phyloP scores from a whole-genome alignment of 495 filamentous ascomycete species.

The Tuber melanosporum region DNA sequence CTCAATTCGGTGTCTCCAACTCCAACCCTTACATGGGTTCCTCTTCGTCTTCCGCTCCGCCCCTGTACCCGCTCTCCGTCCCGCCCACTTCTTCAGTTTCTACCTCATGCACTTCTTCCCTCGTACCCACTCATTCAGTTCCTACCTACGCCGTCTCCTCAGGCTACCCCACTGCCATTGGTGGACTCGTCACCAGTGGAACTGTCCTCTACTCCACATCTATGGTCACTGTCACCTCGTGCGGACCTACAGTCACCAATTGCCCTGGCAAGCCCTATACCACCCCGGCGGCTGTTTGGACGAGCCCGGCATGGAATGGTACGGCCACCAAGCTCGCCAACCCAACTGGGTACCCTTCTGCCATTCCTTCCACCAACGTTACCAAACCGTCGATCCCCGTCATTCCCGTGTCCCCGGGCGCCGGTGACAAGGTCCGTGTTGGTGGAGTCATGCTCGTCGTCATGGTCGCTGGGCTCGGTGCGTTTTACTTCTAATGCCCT shows the following conservation, averaged over 20 bases:
- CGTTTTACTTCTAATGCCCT: not conserved
- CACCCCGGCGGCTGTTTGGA: conserved; percentile 17
- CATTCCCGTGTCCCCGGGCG: conserved; percentile 46
- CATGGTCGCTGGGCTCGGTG: conserved; percentile 35
- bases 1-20: conserved; percentile 63
- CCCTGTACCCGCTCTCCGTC: not conserved
- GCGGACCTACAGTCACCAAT: conserved; percentile 32
- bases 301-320: conserved; percentile 5
- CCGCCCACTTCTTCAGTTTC: not conserved
- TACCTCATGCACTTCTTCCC: not conserved
- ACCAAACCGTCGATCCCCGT: conserved; percentile 36
- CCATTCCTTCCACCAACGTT: conserved; percentile 35
- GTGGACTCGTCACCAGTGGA: conserved; percentile 18
- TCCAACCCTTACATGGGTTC: conserved; percentile 13
- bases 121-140: conserved; percentile 5
- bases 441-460: conserved; percentile 36
- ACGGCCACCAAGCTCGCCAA: conserved; percentile 28
- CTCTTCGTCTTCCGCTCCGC: conserved; percentile 23
- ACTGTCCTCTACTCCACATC: conserved; percentile 21
- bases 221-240: conserved; percentile 38
- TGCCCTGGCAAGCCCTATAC: conserved; percentile 18
- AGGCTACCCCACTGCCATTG: conserved; percentile 17
- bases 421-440: conserved; percentile 44
- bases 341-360: conserved; percentile 24
- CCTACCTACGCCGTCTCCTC: not conserved